Conservation (phyloP, 176 grass and related monocot species). For the Saccharum officinarum region DNA sequence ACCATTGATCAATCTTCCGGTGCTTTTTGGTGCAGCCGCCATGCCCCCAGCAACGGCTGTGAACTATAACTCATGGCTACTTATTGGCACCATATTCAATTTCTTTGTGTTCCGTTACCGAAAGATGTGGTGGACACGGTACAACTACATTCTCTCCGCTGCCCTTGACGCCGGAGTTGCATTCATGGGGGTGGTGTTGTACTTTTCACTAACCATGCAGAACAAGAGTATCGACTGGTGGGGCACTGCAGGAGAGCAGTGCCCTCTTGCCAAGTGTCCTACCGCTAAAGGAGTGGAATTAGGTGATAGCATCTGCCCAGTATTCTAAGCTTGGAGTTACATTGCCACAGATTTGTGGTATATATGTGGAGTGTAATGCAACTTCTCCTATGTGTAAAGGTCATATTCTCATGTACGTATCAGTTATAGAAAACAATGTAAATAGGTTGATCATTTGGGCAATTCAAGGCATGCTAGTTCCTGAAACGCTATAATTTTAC, state of each 20-base stretch:
- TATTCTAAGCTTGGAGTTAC: slow-evolving; percentile 36
- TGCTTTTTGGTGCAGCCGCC: too few species aligned
- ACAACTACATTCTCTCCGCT: too few species aligned
- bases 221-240: slow-evolving; percentile 56
- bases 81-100: too few species aligned
- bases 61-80: too few species aligned
- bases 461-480: background rate
- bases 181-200: slow-evolving; percentile 14
- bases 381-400: slow-evolving; percentile 14
- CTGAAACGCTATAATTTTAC: too few species aligned
- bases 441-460: background rate
- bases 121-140: too few species aligned
- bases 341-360: background rate
- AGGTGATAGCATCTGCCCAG: slow-evolving; percentile 44
- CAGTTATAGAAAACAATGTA: background rate
- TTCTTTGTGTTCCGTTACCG: too few species aligned
- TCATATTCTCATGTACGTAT: background rate
- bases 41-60: too few species aligned
- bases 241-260: slow-evolving; percentile 69
- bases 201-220: slow-evolving; percentile 68
- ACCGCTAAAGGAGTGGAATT: slow-evolving; percentile 50
- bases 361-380: background rate
- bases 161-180: slow-evolving; percentile 32
- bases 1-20: too few species aligned
- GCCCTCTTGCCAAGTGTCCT: slow-evolving; percentile 68